Conservation (phyloP, 148 eudicot species). For the Rhododendron mucronatum region DNA sequence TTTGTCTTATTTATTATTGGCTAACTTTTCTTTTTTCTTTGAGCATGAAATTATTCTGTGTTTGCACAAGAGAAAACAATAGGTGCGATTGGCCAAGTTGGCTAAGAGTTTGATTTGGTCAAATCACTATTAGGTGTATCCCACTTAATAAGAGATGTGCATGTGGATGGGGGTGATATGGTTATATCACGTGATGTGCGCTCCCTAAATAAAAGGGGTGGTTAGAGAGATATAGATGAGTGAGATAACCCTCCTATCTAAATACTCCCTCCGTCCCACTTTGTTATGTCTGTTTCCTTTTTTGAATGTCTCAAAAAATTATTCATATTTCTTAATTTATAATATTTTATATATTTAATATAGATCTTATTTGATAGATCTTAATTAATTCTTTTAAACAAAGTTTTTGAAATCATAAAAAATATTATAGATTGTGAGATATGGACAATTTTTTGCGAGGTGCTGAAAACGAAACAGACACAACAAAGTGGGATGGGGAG, state of each 20-base stretch:
- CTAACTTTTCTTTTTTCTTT: neutral
- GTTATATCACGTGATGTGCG: neutral
- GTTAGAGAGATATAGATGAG: neutral
- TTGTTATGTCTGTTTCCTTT: no score
- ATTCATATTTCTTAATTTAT: no score
- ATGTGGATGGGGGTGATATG: neutral
- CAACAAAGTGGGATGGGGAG: no score
- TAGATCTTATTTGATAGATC: no score
- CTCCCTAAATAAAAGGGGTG: neutral
- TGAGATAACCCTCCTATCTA: neutral
- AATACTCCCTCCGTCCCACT: no score
- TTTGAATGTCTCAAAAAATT: no score
- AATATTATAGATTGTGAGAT: no score
- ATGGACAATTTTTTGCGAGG: no score
- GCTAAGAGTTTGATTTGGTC: constrained; percentile 2
- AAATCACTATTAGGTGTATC: neutral
- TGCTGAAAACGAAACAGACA: no score
- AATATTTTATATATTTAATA: no score
- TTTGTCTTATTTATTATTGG: neutral
- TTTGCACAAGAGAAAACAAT: neutral
- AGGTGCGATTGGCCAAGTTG: neutral
- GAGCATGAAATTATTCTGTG: neutral
- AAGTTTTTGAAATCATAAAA: no score
- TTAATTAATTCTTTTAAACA: no score
- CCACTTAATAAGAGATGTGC: neutral